phyloP scores from a whole-genome alignment of 495 filamentous ascomycete genomes.

The Aspergillus olivimuriae region DNA sequence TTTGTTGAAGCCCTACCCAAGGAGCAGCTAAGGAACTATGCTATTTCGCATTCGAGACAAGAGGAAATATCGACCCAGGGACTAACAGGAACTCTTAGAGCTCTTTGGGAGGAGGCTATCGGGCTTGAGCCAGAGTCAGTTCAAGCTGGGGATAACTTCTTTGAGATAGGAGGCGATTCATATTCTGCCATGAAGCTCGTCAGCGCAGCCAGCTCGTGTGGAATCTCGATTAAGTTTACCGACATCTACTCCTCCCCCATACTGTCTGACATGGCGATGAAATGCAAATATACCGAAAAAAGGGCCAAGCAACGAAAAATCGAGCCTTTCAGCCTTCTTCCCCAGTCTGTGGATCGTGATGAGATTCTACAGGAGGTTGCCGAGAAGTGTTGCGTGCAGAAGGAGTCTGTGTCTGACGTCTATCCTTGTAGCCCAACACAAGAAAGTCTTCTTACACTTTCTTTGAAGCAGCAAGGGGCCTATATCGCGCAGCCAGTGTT shows the following conservation, averaged over 20 bases:
- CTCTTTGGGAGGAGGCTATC: conserved; percentile 33
- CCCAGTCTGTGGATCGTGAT: conserved; percentile 14
- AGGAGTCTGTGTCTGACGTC: conserved; percentile 41
- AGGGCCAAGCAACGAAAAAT: conserved; percentile 9
- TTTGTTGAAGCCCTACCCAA: conserved; percentile 35
- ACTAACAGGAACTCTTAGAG: conserved; percentile 27
- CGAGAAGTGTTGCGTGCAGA: conserved; percentile 34
- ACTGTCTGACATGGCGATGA: conserved; percentile 42
- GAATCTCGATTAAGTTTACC: conserved; percentile 42
- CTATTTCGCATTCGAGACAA: conserved; percentile 24
- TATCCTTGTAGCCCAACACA: conserved; percentile 70
- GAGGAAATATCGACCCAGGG: conserved; percentile 18
- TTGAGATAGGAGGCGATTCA: conserved; percentile 49
- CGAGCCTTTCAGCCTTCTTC: conserved; percentile 43
- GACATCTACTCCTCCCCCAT: conserved; percentile 44
- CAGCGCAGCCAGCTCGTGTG: conserved; percentile 35
- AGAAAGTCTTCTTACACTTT: conserved; percentile 60
- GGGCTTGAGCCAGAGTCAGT: conserved; percentile 34
- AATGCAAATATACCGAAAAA: conserved; percentile 11
- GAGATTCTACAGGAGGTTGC: conserved; percentile 39
- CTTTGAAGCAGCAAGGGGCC: conserved; percentile 44
- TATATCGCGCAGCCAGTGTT: conserved; percentile 49
- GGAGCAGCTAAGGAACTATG: conserved; percentile 34
- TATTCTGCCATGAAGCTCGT: conserved; percentile 52
- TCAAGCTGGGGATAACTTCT: conserved; percentile 43